Base-by-base conservation (phyloP, 441 rosid species). In the Adansonia gregorii region DNA sequence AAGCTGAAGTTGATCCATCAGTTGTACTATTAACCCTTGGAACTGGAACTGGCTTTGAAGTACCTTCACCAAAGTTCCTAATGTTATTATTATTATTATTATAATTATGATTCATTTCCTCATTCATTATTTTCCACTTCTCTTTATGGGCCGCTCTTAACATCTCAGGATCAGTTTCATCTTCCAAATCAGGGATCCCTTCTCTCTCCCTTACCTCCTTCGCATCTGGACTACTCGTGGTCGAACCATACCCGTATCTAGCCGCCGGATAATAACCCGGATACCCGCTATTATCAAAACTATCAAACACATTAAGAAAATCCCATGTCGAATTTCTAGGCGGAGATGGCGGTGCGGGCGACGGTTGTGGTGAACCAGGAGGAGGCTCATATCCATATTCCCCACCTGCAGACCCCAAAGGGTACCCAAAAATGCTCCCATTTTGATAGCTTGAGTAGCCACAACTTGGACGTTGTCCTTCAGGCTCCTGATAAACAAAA, bases 171-270 rank as follows among this genome's bases (percentile, higher is more conserved):
- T 95, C 96, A 0, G 93, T 89, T 80, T 93, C 99, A 59, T 95
- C 98, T 84, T 95, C 99, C 84, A 95, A 77, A 31, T 93, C 98
- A 58, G 98, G 99, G 76, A 95, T 95, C 76, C 98, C 97, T 85
- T 95, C 99, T 73, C 97, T 88, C 82, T 92, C 98, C 80, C 98
- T 89, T 75, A 95, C 96, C 80, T 90, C 98, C 76, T 92, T 93
- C 19, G 97, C 92, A 78, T 95, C 99, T 17, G 92, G 98, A 74
- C 98, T 95, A 59, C 98, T 91, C 4, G 95, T 78, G 48, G 41
- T 85, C 39, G 99, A 93, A 74, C 90, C 87, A 39, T 74, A 82
- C 27, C 88, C 90, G 70, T 76, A 83, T 71, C 65, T 82, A 17
- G 77, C 81, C 58, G 74, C 74, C 3, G 88, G 61, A 48, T 70